Conservation (phyloP, 1,284 basidiomycete species). For the Melampsora larici-populina region DNA sequence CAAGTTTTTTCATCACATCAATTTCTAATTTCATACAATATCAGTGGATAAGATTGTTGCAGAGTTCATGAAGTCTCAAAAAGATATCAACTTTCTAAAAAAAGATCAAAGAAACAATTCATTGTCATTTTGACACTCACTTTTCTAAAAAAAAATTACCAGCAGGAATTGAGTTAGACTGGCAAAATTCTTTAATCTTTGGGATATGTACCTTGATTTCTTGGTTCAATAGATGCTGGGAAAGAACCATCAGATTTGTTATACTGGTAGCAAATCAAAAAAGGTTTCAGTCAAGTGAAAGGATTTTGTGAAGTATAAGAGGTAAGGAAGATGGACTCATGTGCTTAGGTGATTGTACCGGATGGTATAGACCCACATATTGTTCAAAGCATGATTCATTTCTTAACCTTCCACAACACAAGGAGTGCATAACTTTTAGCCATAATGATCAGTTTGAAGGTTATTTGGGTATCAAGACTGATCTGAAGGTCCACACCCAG, state of each 20-base stretch:
- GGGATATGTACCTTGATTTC: constrained; percentile 62
- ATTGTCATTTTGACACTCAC: background rate
- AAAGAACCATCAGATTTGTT: constrained; percentile 53
- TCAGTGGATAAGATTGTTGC: constrained; percentile 29
- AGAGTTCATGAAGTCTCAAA: constrained; percentile 61
- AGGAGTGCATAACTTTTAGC: constrained; percentile 79
- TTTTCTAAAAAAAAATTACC: constrained; percentile 56
- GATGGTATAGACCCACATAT: constrained; percentile 68
- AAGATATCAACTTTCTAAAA: constrained; percentile 67
- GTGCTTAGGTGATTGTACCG: constrained; percentile 80
- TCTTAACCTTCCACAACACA: constrained; percentile 92
- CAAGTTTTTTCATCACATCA: constrained; percentile 22
- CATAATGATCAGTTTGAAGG: too few relatives aligned
- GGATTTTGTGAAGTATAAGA: constrained; percentile 32
- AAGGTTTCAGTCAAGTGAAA: too few relatives aligned
- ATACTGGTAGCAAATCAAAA: constrained; percentile 45
- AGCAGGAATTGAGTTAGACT: constrained; percentile 63
- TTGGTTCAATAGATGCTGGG: constrained; percentile 62
- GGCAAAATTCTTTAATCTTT: constrained; percentile 61
- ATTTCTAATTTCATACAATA: constrained; percentile 16
- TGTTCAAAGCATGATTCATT: constrained; percentile 76
- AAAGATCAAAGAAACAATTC: background rate
- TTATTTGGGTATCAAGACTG: background rate
- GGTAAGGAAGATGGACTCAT: constrained; percentile 60
- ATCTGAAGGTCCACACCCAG: constrained; percentile 61